Percentiles rank a stretch among this genome's conserved stretches.
Conservation (phyloP, 768 basidiomycete species). For the Hericium alpestre region DNA sequence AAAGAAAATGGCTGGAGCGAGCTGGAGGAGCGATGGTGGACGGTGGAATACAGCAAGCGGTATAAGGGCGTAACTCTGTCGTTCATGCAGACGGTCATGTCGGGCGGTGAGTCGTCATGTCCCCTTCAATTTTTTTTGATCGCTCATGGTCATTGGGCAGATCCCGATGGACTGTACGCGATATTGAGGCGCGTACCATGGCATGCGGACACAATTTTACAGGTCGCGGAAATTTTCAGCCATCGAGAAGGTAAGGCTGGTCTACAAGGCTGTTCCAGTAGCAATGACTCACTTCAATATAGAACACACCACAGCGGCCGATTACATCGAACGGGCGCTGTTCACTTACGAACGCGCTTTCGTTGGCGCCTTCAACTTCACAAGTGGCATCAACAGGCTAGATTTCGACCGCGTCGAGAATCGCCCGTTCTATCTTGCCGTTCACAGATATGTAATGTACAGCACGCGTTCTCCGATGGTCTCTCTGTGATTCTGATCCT, state of each 20-base stretch:
- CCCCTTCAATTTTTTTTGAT: neutral
- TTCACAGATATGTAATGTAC: conserved; percentile 76
- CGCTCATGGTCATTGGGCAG: conserved; percentile 23
- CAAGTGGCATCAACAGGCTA: conserved; percentile 69
- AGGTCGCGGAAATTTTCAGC: conserved; percentile 73
- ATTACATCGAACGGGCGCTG: conserved; percentile 84
- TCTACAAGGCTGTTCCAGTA: neutral
- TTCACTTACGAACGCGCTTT: conserved; percentile 91
- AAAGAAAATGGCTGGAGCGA: conserved; percentile 25
- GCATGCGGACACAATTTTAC: conserved; percentile 87
- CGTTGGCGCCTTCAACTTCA: conserved; percentile 77
- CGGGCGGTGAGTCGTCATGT: conserved; percentile 51
- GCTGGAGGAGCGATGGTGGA: conserved; percentile 76
- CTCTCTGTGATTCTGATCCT: neutral
- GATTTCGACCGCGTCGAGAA: conserved; percentile 91
- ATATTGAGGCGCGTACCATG: conserved; percentile 74
- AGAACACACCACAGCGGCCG: conserved; percentile 80
- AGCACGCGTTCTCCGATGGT: conserved; percentile 15
- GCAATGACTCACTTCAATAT: neutral
- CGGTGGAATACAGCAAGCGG: conserved; percentile 73
- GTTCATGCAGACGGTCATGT: conserved; percentile 72
- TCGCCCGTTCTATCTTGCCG: conserved; percentile 80
- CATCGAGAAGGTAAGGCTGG: conserved; percentile 68
- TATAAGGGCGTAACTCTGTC: conserved; percentile 75
- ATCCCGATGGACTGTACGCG: conserved; percentile 69